Percentiles rank a stretch among this genome's conserved stretches.
Evolutionary conservation across 176 grass and related monocot genomes (phyloP).

Genomic region (Tillandsia leiboldiana): DNA sequence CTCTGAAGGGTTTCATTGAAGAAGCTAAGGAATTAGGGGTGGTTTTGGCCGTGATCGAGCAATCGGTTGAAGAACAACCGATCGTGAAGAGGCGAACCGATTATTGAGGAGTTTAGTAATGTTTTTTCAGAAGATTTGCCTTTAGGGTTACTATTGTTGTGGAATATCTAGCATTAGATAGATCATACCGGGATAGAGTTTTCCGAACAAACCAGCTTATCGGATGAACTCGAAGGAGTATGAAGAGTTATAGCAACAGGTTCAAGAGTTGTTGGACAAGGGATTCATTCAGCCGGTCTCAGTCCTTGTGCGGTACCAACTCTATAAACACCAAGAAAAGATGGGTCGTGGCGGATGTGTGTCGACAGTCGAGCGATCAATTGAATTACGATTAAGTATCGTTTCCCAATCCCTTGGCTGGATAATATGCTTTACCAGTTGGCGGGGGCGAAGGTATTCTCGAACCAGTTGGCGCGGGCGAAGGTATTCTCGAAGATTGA

Average conservation of each 20-base stretch:
- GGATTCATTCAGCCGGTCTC: neutral
- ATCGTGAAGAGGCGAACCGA: neutral
- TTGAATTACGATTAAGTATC: neutral
- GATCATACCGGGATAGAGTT: neutral
- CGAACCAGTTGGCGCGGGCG: no score
- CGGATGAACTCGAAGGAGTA: neutral
- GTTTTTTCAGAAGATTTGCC: neutral
- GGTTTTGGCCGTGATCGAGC: neutral
- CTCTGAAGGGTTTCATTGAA: neutral
- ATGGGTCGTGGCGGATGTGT: no score
- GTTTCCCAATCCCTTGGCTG: neutral
- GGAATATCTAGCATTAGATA: neutral
- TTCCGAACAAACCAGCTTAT: neutral
- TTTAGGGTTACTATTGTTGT: neutral
- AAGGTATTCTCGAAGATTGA: no score
- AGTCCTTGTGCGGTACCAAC: neutral
- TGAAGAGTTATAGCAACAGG: neutral
- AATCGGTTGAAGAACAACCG: neutral
- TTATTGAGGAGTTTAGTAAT: neutral
- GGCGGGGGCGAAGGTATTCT: no score
- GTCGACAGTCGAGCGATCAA: neutral
- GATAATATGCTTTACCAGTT: no score
- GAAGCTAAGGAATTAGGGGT: neutral
- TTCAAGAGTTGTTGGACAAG: neutral
- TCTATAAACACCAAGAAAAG: neutral